Conservation (phyloP, 2,329 filamentous ascomycete species). For the Botrytis pseudocinerea region DNA sequence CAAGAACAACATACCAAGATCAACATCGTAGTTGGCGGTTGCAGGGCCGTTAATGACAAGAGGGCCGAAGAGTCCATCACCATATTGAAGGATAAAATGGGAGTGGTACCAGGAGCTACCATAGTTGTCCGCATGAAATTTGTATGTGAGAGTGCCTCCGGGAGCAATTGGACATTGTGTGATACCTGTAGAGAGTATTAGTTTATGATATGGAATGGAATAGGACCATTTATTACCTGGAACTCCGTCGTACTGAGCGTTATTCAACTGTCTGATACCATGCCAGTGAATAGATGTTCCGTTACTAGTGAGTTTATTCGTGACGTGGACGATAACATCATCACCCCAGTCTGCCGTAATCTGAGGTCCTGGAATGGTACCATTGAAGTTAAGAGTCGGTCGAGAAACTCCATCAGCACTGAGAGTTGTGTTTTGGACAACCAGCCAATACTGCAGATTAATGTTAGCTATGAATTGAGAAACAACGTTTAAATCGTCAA, state of each 20-base stretch:
- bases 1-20: constrained; percentile 24
- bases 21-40: constrained; percentile 24
- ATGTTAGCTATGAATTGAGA: background rate
- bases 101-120: constrained; percentile 50
- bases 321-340: constrained; percentile 40
- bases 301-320: constrained; percentile 42
- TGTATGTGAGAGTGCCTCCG: constrained; percentile 46
- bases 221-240: constrained; percentile 34
- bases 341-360: constrained; percentile 45
- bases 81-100: constrained; percentile 50
- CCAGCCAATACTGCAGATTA: constrained; percentile 34
- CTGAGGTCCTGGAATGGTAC: constrained; percentile 42
- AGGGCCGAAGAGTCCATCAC: constrained; percentile 54
- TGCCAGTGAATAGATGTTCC: constrained; percentile 55
- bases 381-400: constrained; percentile 54
- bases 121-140: constrained; percentile 38
- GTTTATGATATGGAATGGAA: background rate
- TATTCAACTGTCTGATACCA: constrained; percentile 48
- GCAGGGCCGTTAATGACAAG: constrained; percentile 38
- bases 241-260: constrained; percentile 43
- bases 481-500: too few species aligned
- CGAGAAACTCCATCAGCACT: constrained; percentile 45
- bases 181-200: constrained; percentile 38
- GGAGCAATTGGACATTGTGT: constrained; percentile 48
- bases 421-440: constrained; percentile 34